A percentile compares a stretch with the other conserved stretches of the same genome.
These are phyloP conservation scores for Botrytis elliptica DNA, from an alignment of 2,329 filamentous ascomycete species.

Conservation along the genomic window DNA sequence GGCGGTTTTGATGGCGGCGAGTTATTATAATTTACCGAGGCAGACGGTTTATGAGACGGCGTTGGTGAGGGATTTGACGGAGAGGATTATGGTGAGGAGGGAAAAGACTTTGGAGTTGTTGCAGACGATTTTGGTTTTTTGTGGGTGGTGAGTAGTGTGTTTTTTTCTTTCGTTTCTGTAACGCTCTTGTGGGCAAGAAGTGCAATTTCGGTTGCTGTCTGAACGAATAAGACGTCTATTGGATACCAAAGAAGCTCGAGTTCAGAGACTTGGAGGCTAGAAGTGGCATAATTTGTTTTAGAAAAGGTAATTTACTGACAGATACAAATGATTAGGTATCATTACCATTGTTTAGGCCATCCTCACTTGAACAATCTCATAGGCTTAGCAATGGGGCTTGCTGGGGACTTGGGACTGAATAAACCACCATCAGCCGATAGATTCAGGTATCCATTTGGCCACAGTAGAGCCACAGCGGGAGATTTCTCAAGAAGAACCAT, in stretches of 20 bases:
- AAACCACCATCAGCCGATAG: conserved; percentile 9
- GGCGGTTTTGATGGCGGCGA: conserved; percentile 17
- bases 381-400: conserved; percentile 1
- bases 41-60: conserved; percentile 7
- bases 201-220: background rate
- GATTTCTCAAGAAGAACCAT: conserved; percentile 10
- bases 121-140: conserved; percentile 20
- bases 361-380: conserved; percentile 19
- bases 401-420: conserved; percentile 7
- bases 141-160: conserved; percentile 9
- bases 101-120: conserved; percentile 19
- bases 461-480: background rate
- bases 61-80: conserved; percentile 12
- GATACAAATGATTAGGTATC: conserved; percentile 11
- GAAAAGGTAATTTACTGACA: background rate
- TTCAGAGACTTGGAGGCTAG: background rate
- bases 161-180: background rate
- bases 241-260: no score
- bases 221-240: background rate
- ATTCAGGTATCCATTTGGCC: conserved; percentile 12
- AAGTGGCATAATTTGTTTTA: background rate
- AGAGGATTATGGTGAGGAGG: conserved; percentile 6
- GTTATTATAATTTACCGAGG: conserved; percentile 16
- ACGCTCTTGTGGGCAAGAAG: no score
- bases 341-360: conserved; percentile 19